Evolutionary conservation across 2,329 filamentous ascomycete genomes (phyloP), one percentile per base, ranked within the genome.

Genomic region (Hymenoscyphus salicellus): DNA sequence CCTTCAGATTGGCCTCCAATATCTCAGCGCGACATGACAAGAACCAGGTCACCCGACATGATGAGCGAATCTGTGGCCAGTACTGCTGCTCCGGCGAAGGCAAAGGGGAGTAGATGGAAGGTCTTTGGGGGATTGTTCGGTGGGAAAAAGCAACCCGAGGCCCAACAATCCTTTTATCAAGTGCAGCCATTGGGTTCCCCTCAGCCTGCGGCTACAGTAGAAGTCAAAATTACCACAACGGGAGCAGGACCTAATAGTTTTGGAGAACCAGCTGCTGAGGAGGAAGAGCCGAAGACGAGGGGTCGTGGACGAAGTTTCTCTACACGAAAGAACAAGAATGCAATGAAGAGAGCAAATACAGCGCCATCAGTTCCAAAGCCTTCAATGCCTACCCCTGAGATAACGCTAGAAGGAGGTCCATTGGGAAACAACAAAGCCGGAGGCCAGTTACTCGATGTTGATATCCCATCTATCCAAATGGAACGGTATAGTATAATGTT

Each of bases 401-500:
- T 73, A 43, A 67, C 58, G 11, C 64, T 73, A 17, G 69, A 72
- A 46, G 70, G 68, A 43, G 64, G 61, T 4, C 63, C 66, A 33
- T 60, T 71, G 14, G 55, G 43, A 3, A 62, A 60, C 41, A 61
- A 58, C 62, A 32, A 30, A 58, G 30, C 56, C 16, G 17, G 60
- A 14, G 60, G 74, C 10, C 77, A 79, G 1, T 76, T 89, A 6
- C 79, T 97, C 23, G 83, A 93, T 71, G 84, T 97, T 17, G 86
- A 93, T 61, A 95, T 97, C 64, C 93, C 94, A 0, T 84, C 85
- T 59, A 83, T 91, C 63, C 86, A 89, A 67, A 82, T 98, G 83
- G 94, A 97, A 75, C 83, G 94, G 58, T 98, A 97, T 71, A 97
- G 93, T 71, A 85, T 97, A 69, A 97, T 97, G 93, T 97, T 98